Evolutionary conservation across 768 basidiomycete genomes (phyloP), one percentile per base, ranked within the genome.

Genomic region (Panaeolus papilionaceus): DNA sequence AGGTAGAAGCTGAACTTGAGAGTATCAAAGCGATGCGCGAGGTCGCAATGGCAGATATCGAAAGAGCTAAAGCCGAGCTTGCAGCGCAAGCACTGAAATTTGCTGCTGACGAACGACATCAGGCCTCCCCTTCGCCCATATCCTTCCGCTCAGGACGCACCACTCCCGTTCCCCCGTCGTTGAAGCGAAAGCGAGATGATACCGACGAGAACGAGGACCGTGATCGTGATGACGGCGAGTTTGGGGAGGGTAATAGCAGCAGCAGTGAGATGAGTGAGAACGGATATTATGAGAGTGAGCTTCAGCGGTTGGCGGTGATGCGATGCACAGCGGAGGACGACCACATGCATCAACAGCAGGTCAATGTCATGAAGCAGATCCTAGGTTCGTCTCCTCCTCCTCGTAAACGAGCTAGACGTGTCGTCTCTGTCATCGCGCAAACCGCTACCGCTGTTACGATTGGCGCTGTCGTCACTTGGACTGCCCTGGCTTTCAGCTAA

Each of bases 401-500:
- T 5, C 75, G 72, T 42, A 89, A 89, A 72, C 84, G 89, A 12
- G 78, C 80, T 1, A 79, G 83, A 69, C 82, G 78, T 54, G 74
- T 86, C 26, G 83, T 78, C 20, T 73, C 77, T 38, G 79, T 81
- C 4, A 78, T 88, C 40, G 83, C 81, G 44, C 87, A 87, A 58
- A 92, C 91, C 6, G 86, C 88, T 7, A 85, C 88, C 3, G 88
- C 86, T 18, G 84, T 89, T 38, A 84, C 86, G 0, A 76, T 93
- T 45, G 92, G 92, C 28, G 92, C 90, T 14, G 87, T 89, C 12
- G 88, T 87, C 3, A 84, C 91, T 2, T 93, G 92, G 92, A 86
- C 88, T 18, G 90, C 89, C 28, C 76, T 93, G 66, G 92, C 92
- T 0, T 93, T 89, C 76, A 74, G 75, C 65, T 76, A 64, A 72